Percentiles rank a stretch among this genome's conserved stretches.
phyloP scores from a whole-genome alignment of 1,284 basidiomycete species.

The Cutaneotrichosporon dermatis region DNA sequence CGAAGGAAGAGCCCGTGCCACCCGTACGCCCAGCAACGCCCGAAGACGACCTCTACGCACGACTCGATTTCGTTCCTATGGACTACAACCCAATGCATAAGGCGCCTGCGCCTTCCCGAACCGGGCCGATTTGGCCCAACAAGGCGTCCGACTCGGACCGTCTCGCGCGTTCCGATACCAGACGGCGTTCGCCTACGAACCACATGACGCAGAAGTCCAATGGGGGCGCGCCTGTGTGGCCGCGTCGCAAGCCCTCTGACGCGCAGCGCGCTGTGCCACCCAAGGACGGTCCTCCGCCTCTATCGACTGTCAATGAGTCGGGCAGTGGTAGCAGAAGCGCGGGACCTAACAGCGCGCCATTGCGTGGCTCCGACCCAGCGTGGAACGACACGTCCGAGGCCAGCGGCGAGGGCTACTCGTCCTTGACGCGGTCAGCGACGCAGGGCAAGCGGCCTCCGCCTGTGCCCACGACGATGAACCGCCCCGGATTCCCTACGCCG shows the following conservation, averaged over 20 bases:
- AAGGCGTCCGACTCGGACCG: background rate
- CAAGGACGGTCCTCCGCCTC: background rate
- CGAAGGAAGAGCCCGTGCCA: too few species aligned
- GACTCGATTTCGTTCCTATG: constrained; percentile 5
- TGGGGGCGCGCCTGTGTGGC: background rate
- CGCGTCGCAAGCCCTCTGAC: background rate
- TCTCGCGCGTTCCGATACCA: background rate
- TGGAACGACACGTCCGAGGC: background rate
- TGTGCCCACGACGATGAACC: constrained; percentile 19
- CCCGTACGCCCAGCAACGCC: background rate
- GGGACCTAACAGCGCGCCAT: background rate
- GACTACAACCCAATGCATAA: constrained; percentile 6
- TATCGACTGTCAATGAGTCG: background rate
- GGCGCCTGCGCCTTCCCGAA: background rate
- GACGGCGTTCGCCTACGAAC: background rate
- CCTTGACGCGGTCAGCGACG: background rate
- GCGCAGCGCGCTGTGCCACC: background rate
- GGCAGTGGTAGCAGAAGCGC: background rate
- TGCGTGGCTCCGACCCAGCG: background rate
- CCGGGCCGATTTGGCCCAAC: constrained; percentile 1
- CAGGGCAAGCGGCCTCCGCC: constrained; percentile 9
- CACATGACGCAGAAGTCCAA: background rate
- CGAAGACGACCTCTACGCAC: constrained; percentile 7
- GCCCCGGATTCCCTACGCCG: constrained; percentile 16
- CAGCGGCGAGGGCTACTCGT: background rate